Conservation (phyloP, 495 filamentous ascomycete genomes). For the Tuber magnatum region DNA sequence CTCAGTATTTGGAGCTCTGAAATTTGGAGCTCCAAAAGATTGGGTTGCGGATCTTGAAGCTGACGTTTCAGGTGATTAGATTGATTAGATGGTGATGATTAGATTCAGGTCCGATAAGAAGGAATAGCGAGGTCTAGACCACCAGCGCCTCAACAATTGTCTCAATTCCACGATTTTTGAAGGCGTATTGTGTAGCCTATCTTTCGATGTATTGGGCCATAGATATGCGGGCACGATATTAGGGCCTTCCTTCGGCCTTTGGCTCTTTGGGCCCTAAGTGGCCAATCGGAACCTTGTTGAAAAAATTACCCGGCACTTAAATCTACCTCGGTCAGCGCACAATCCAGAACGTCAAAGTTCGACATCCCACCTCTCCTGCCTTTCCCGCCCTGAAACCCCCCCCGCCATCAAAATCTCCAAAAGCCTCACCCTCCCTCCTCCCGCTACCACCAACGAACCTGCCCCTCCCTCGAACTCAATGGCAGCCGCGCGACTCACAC, state of each 20-base stretch:
- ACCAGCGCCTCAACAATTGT: background rate
- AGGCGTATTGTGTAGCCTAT: background rate
- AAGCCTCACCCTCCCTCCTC: constrained; percentile 4
- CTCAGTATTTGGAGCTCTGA: background rate
- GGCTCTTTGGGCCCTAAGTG: background rate
- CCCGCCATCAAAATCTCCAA: constrained; percentile 14
- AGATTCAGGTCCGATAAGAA: too few species aligned
- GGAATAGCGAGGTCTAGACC: background rate
- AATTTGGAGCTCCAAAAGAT: background rate
- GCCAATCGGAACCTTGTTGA: background rate
- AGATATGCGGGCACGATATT: background rate
- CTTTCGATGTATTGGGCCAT: background rate
- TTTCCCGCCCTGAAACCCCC: background rate
- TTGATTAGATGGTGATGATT: background rate
- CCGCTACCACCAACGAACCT: constrained; percentile 5
- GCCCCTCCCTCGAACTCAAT: constrained; percentile 35
- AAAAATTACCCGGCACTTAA: background rate
- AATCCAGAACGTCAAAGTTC: background rate
- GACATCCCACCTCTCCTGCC: background rate
- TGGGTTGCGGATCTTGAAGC: background rate
- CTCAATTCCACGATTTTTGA: background rate
- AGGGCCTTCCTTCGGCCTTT: background rate
- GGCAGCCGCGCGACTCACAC: constrained; percentile 41
- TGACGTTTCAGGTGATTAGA: background rate
- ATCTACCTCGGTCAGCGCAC: background rate